Evolutionary conservation across 306 rosid species (phyloP).

Genomic region (Astragalus glycyphyllos): DNA sequence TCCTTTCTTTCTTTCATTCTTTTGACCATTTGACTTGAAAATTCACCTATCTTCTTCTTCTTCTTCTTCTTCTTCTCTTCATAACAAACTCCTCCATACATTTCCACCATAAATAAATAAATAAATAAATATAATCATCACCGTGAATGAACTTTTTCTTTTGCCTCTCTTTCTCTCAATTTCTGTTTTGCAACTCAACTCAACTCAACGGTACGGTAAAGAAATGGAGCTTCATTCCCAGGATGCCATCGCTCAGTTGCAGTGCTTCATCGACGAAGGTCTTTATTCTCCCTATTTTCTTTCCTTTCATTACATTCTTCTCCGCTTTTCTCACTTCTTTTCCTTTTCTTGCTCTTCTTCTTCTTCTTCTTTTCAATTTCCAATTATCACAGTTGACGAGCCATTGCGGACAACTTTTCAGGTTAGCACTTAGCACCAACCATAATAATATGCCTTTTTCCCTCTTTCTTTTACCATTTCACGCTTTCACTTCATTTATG

Average conservation of each 20-base stretch:
- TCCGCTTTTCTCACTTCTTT: slow-evolving; percentile 1
- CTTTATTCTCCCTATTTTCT: not conserved
- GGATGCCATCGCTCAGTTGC: slow-evolving; percentile 65
- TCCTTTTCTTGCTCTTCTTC: not conserved
- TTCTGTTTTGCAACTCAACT: not conserved
- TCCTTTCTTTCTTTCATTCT: no score
- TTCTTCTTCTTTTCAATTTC: slow-evolving; percentile 8
- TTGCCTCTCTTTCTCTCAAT: not conserved
- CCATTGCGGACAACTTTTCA: slow-evolving; percentile 68
- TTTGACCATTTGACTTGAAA: not conserved
- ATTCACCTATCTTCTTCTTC: no score
- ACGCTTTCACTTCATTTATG: no score
- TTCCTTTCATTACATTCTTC: not conserved
- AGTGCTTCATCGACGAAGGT: slow-evolving; percentile 64
- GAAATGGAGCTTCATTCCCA: slow-evolving; percentile 65
- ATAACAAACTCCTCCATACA: no score
- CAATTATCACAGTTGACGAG: slow-evolving; percentile 59
- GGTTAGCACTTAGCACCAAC: slow-evolving; percentile 58
- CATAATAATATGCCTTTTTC: no score
- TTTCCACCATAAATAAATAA: no score
- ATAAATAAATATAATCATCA: no score
- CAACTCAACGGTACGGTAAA: not conserved
- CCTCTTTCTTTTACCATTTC: no score
- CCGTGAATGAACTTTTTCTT: not conserved
- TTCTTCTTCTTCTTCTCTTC: no score